Evolutionary conservation across 768 basidiomycete species (phyloP), one percentile per base, ranked within the genome.

Genomic region (Coprinopsis strossmayeri): DNA sequence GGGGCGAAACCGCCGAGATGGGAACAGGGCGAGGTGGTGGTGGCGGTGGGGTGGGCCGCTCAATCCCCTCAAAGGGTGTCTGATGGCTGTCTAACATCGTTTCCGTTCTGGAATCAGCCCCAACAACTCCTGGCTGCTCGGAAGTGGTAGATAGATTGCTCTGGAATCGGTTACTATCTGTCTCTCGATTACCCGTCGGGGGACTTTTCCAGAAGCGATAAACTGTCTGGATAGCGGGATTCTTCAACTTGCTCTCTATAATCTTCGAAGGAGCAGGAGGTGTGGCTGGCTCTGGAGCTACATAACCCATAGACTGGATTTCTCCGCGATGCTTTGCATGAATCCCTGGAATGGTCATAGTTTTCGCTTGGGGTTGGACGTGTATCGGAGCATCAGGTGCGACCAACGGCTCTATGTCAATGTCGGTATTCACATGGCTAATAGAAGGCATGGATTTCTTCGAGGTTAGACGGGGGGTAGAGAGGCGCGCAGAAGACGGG

Each of bases 261-360:
- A 42, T 42, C 10, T 54, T 34, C 30, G 57, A 52, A 5, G 62
- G 38, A 7, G 63, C 55, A 20, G 61, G 54, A 10, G 65, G 52
- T 0, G 67, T 59, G 13, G 67, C 58, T 37, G 68, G 64, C 3
- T 11, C 10, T 10, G 76, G 71, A 10, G 84, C 79, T 48, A 79
- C 77, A 57, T 87, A 83, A 10, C 90, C 90, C 74, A 92, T 74
- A 2, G 88, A 84, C 82, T 88, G 87, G 35, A 91, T 78, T 52
- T 91, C 87, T 7, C 85, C 86, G n/a, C 79, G 79, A 58, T 91
- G 84, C 56, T 82, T 87, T 2, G 80, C 87, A 57, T 91, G 89
- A 51, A 92, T 92, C 1, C 87, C 87, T 7, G 90, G 90, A 53
- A 92, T 91, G 12, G 79, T 82, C 90, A 92, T 92, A 34, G 76